Percentiles rank a stretch among this genome's conserved stretches.
Evolutionary conservation across 31 red algal genomes (phyloP).

Genomic region (Odonthalia washingtoniensis): DNA sequence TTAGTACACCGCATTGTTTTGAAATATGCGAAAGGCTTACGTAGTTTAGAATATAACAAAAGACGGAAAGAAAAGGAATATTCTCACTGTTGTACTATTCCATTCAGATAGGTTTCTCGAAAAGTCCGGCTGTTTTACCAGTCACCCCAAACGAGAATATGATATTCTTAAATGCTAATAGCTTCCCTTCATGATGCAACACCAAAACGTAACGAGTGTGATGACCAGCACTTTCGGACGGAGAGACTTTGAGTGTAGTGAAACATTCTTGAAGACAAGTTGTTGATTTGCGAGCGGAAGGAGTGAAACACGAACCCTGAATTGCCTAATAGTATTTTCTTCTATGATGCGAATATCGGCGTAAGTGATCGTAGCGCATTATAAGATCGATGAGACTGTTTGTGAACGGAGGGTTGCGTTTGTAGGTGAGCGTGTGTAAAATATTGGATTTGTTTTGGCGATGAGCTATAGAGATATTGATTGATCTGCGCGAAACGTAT

Average conservation of each 20-base stretch:
- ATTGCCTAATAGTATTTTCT: constrained; percentile 39
- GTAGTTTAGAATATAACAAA: background rate
- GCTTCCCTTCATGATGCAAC: constrained; percentile 38
- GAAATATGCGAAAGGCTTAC: constrained; percentile 8
- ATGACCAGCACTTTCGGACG: constrained; percentile 33
- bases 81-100: constrained; percentile 4
- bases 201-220: constrained; percentile 40
- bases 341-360: background rate
- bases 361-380: constrained; percentile 10
- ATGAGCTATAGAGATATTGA: constrained; percentile 10
- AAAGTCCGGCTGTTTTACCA: constrained; percentile 33
- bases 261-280: background rate
- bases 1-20: constrained; percentile 26
- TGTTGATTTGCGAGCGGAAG: constrained; percentile 8
- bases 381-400: constrained; percentile 18
- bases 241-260: too few species aligned
- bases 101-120: constrained; percentile 23
- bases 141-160: constrained; percentile 42
- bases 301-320: background rate
- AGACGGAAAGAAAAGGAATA: constrained; percentile 33
- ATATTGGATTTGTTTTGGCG: constrained; percentile 10
- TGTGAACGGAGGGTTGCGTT: background rate
- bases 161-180: constrained; percentile 30
- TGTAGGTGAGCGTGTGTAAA: constrained; percentile 37
- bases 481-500: background rate